Evolutionary conservation across 1,284 basidiomycete species (phyloP), one percentile per base, ranked within the genome.

Genomic region (Athelia psychrophila): DNA sequence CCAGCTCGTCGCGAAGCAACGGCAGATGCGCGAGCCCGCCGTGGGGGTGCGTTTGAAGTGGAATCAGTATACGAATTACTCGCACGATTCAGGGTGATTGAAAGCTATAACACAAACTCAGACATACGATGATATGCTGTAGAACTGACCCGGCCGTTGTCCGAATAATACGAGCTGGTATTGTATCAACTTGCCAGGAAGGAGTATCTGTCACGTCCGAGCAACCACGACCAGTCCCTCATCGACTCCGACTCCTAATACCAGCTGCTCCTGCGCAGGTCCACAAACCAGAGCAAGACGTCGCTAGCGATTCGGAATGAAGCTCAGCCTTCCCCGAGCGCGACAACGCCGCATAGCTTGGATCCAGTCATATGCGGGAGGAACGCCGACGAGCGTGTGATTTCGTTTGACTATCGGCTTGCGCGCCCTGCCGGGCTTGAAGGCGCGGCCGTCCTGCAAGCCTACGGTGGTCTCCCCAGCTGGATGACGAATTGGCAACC

Each of bases 211-310:
- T n/a, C n/a, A n/a, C n/a, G n/a, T n/a, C n/a, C n/a, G n/a, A n/a
- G n/a, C n/a, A n/a, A n/a, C n/a, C n/a, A 81, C 85, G 74, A 97
- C 95, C 96, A 96, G 98, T 2, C 96, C 96, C 1, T 94, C 95
- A 46, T 78, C 75, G 22, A 84, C 83, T 54, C 80, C 74, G 82
- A 85, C 90, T 48, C 74, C 64, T 33, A 81, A 78, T 56, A 69
- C 64, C 54, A 88, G 72, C 30, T 69, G 66, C 8, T 71, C 58
- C 81, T 80, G 18, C 69, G 62, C 8, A 64, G 57, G 54, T 78
- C 74, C 53, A 92, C 66, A 5, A 65, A 60, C 3, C 69, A 64
- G 61, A 44, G n/a, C n/a, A 78, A 72, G 12, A 68, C 73, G 3
- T 68, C 69, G 5, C 63, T 61, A 5, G 64, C 62, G 68, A 88